Conservation (phyloP, 805 yeast species). For the Lipomyces oligophaga region DNA sequence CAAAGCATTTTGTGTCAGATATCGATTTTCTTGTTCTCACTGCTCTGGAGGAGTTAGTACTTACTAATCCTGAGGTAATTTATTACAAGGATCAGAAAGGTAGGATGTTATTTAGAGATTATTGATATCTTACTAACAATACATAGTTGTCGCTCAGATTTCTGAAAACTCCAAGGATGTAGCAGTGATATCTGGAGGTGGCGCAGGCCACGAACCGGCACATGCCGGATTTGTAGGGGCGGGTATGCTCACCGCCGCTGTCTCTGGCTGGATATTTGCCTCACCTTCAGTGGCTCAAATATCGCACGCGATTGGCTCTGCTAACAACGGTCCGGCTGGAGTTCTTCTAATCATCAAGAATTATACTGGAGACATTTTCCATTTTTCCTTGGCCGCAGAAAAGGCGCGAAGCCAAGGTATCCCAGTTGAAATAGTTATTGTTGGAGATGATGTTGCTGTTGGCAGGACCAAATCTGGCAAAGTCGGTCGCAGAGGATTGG, state of each 20-base stretch:
- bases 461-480: conserved; percentile 84
- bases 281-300: conserved; percentile 90
- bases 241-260: conserved; percentile 83
- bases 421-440: conserved; percentile 66
- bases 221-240: conserved; percentile 89
- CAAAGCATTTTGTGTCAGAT: conserved; percentile 36
- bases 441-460: conserved; percentile 91
- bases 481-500: conserved; percentile 92
- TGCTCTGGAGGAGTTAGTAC: conserved; percentile 51
- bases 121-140: no score
- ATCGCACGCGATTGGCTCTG: conserved; percentile 52
- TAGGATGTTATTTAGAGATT: no score
- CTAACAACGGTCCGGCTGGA: conserved; percentile 44
- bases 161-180: no score
- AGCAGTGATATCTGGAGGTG: conserved; percentile 59
- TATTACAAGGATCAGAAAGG: conserved; percentile 57
- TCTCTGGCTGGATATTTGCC: conserved; percentile 84
- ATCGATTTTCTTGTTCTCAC: conserved; percentile 38
- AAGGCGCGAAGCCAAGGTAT: conserved; percentile 79
- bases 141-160: no score
- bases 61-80: conserved; percentile 52
- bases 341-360: conserved; percentile 79
- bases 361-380: conserved; percentile 91
- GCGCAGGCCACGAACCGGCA: conserved; percentile 92
- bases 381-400: conserved; percentile 88